Evolutionary conservation across 768 basidiomycete genomes (phyloP).

Genomic region (Mycena leptocephala): DNA sequence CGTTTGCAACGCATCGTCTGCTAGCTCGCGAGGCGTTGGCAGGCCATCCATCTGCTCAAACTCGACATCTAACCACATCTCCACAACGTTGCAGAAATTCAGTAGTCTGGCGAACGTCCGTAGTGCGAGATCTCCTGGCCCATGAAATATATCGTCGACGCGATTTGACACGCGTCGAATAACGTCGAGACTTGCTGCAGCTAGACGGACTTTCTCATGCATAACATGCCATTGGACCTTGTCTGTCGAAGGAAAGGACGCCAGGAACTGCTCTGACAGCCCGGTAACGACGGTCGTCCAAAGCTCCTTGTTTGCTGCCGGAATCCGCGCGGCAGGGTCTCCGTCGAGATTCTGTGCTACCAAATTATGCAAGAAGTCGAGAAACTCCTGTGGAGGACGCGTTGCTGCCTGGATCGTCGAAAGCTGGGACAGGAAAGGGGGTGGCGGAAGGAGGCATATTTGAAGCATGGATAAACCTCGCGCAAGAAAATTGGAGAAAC

Average conservation of each 20-base stretch:
- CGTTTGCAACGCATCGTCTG: slow-evolving; percentile 61
- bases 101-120: slow-evolving; percentile 68
- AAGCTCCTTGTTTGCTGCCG: slow-evolving; percentile 53
- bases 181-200: slow-evolving; percentile 69
- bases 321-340: slow-evolving; percentile 46
- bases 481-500: background rate
- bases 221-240: slow-evolving; percentile 67
- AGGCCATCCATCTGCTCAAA: slow-evolving; percentile 55
- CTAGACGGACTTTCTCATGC: slow-evolving; percentile 72
- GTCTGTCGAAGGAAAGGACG: slow-evolving; percentile 69
- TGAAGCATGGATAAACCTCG: background rate
- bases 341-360: slow-evolving; percentile 54
- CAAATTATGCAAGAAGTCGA: slow-evolving; percentile 60
- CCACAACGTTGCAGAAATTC: slow-evolving; percentile 69
- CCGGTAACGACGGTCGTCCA: slow-evolving; percentile 69
- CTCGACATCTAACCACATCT: slow-evolving; percentile 71
- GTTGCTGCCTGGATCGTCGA: slow-evolving; percentile 48
- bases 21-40: slow-evolving; percentile 65
- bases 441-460: slow-evolving; percentile 41
- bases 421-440: slow-evolving; percentile 49
- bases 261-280: slow-evolving; percentile 69
- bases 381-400: slow-evolving; percentile 56
- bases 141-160: slow-evolving; percentile 67
- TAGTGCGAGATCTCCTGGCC: slow-evolving; percentile 61
- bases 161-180: slow-evolving; percentile 66